Base-by-base conservation (phyloP, 225 moss, liverwort and hornwort genomes). In the Anthoceros angustus region DNA sequence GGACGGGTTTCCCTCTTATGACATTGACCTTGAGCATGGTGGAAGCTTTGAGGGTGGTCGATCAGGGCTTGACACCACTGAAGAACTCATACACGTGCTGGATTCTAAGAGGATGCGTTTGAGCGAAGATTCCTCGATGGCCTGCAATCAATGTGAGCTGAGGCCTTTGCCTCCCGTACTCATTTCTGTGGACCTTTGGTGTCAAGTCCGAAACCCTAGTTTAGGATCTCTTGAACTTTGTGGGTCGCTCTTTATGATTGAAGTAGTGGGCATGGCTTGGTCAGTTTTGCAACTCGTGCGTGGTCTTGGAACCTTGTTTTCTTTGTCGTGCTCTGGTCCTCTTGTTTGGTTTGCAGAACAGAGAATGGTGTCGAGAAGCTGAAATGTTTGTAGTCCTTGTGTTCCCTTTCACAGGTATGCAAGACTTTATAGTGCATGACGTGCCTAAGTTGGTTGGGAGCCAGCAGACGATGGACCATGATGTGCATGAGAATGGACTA, bases 61-160 rank as follows among this genome's bases (percentile, higher is more conserved):
- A 55, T 55, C 23, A 55, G n/a, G 55, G 16, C 55, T 55, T 7
- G 23, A 55, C n/a, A 55, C 55, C 55, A 55, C 23, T 55, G 55
- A 55, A 55, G 55, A 20, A 2, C 55, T 23, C 23, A 7, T 55
- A 8, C 55, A 55, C 23, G 55, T 18, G 7, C 23, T 20, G 2
- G 55, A 55, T 23, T 23, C 55, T 4, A 55, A 55, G 14, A 18
- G 55, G 55, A 15, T 55, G 18, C 55, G 55, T 55, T 9, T 23
- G 18, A 55, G 55, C n/a, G n/a, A 55, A 55, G 55, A 55, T 23
- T 15, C 16, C 1, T 55, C 55, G 23, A 4, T 15, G 18, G 23
- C 55, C 18, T 55, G 55, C 55, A 55, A 55, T 15, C 55, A 55
- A 55, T 55, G 55, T 55, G 23, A 55, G 55, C 14, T 15, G 55